Evolutionary conservation across 1,284 basidiomycete species (phyloP), one percentile per base, ranked within the genome.

Genomic region (Ustilago shanxiensis): DNA sequence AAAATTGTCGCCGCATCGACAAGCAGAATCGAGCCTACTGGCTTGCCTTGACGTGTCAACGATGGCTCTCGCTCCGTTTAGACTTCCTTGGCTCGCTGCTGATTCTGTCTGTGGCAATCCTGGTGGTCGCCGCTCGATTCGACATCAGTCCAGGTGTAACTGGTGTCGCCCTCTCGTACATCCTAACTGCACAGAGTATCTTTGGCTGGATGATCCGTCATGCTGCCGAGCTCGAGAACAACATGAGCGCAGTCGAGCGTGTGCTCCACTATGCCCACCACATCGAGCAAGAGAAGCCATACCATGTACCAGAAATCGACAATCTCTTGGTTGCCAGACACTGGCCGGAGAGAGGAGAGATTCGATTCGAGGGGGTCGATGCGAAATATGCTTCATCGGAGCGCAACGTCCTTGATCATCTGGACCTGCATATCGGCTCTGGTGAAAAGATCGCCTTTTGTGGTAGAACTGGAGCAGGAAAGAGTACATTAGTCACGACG

Each of bases 131-230:
- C 37, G 91, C 91, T 28, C 89, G 92, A 58, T 91, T 91, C 86
- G 89, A 87, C 26, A 91, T 95, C 53, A 92, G 92, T 0, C 92
- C 95, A 0, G 89, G 93, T 3, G 90, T 93, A 79, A 93, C 92
- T 41, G 93, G 92, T 66, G 87, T 94, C 16, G 91, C 93, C 10
- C 84, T 94, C 49, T 92, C 91, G 0, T 94, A 93, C 86, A 92
- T 64, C 56, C 88, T 94, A 59, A 89, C 89, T 88, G 80, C 84
- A 44, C 84, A 85, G n/a, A 76, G 90, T 89, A 86, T 90, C 0
- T 94, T 95, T 81, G 91, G 92, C 16, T 94, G 91, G 92, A 89
- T 94, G 83, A 91, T 95, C 53, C 90, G 93, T 24, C 93, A 95
- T 85, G 64, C 72, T 6, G 70, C 77, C 16, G 71, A 79, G 49